phyloP scores from a whole-genome alignment of 768 basidiomycete genomes.

The Lactarius indigo region DNA sequence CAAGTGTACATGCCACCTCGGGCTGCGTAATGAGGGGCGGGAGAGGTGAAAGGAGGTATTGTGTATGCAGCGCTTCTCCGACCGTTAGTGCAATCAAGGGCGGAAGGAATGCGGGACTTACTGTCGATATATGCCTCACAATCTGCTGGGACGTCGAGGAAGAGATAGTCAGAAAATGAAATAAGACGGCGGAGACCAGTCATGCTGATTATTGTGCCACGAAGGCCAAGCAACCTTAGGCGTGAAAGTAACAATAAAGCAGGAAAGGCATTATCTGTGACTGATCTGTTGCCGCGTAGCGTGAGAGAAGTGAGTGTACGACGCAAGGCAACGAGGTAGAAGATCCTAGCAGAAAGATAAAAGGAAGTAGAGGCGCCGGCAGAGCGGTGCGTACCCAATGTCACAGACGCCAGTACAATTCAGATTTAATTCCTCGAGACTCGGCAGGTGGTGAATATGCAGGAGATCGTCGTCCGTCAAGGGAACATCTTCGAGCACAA shows the following conservation, averaged over 20 bases:
- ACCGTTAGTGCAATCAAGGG: background rate
- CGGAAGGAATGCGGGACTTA: conserved; percentile 30
- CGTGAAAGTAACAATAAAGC: conserved; percentile 48
- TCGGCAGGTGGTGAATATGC: conserved; percentile 1
- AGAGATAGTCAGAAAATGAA: conserved; percentile 38
- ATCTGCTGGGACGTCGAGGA: conserved; percentile 49
- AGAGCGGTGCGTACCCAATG: background rate
- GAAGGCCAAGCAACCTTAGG: conserved; percentile 48
- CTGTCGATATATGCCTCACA: conserved; percentile 56
- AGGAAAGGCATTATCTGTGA: conserved; percentile 55
- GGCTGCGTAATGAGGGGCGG: conserved; percentile 52
- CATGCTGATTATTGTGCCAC: conserved; percentile 55
- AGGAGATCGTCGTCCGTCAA: background rate
- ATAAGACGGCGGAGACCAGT: conserved; percentile 53
- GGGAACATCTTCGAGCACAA: background rate
- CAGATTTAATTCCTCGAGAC: conserved; percentile 3
- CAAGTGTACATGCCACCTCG: conserved; percentile 39
- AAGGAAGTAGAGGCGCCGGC: background rate
- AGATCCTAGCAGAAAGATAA: conserved; percentile 43
- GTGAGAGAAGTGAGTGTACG: conserved; percentile 50
- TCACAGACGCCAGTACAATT: conserved; percentile 44
- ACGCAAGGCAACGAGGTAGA: conserved; percentile 53
- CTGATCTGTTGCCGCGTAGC: conserved; percentile 47
- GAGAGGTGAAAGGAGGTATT: conserved; percentile 45
- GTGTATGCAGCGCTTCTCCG: conserved; percentile 40